Base-by-base conservation (phyloP, 495 filamentous ascomycete genomes). In the Aspergillus affinis region DNA sequence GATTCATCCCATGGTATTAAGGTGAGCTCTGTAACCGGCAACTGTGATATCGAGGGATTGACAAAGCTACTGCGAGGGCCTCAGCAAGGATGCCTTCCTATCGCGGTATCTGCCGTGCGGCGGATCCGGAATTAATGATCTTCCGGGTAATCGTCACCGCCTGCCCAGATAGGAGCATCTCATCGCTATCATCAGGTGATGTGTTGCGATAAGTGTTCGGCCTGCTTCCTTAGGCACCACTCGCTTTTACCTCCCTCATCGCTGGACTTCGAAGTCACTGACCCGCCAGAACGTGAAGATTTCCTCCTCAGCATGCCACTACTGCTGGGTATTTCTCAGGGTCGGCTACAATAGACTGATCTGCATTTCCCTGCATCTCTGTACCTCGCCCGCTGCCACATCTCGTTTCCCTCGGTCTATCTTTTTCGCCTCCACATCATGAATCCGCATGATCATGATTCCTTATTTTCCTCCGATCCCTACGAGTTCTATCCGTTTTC, bases 51-150 rank as follows among this genome's bases (percentile, higher is more conserved):
- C 7, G 45, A 10, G 23, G 13, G 29, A 32, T 10, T 54, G 17
- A n/a, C n/a, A 8, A 36, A 21, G 32, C 48, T 50, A 29, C 29
- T 26, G 32, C 15, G 18, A 41, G 44, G 48, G 21, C 32, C 23
- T 66, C 54, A 57, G 36, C 36, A 41, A 41, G 36, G 36, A 41
- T 41, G 36, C 29, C 49, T 45, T 63, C 65, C 67, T 72, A 75
- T 75, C 64, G 62, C 65, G 62, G 60, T 61, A 72, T 72, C 61
- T 60, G 68, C 72, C 69, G 72, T 70, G 58, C 48, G 41, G 54
- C 17, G n/a, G 41, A 46, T 20, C 12, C 19, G 30, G 72, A 66
- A 63, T 54, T 46, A 72, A 57, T 23, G n/a, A 20, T 55, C 12
- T 19, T 63, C 55, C 65, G 64, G 48, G 55, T 45, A 20, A 60